These are phyloP conservation scores for Verticillium longisporum DNA, from an alignment of 2,329 filamentous ascomycete species.

Conservation along the genomic window DNA sequence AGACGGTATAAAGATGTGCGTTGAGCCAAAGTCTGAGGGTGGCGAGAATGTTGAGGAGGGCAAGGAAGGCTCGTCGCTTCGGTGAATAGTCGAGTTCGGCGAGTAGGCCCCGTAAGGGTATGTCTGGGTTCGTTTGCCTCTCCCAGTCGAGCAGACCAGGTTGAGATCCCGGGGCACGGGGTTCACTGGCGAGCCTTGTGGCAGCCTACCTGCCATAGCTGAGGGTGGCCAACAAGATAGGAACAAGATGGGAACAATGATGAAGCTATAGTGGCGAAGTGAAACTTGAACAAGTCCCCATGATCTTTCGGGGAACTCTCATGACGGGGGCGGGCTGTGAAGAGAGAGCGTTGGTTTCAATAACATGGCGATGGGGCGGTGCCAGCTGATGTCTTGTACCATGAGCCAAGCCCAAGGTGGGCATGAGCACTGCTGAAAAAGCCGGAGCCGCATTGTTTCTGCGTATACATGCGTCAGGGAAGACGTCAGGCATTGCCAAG, in stretches of 20 bases:
- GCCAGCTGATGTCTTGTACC: neutral
- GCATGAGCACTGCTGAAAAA: neutral
- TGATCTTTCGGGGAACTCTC: neutral
- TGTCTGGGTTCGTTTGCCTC: neutral
- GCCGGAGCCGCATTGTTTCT: neutral
- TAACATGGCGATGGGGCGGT: neutral
- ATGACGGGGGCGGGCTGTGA: neutral
- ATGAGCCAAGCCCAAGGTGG: neutral
- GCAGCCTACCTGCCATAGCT: neutral
- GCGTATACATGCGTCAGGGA: neutral
- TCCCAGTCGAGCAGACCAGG: neutral
- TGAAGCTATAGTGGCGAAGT: neutral
- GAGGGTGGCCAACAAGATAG: neutral
- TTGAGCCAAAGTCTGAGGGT: neutral
- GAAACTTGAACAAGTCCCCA: neutral
- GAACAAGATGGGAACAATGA: neutral
- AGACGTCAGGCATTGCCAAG: neutral
- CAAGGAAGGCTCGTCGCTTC: neutral
- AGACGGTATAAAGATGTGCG: neutral
- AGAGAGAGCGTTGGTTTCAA: neutral
- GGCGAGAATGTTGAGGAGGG: neutral
- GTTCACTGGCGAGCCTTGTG: neutral
- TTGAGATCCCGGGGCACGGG: neutral
- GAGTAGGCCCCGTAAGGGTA: neutral
- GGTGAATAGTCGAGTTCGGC: neutral